Conservation (phyloP, 495 filamentous ascomycete genomes). For the Talaromyces adpressus region DNA sequence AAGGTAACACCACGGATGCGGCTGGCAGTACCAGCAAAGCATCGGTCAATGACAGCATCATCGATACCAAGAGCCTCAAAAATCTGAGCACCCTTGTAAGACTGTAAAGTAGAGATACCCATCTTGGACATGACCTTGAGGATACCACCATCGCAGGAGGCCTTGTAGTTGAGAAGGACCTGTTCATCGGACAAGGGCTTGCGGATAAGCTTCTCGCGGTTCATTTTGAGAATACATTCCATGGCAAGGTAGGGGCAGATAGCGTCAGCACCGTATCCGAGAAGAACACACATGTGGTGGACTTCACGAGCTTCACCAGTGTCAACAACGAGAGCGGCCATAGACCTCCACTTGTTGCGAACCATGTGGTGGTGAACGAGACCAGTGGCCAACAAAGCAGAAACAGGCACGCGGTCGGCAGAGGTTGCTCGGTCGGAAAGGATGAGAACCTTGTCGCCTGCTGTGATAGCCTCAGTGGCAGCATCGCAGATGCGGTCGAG, state of each 20-base stretch:
- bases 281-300: conserved; percentile 95
- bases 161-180: conserved; percentile 94
- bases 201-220: conserved; percentile 88
- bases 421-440: conserved; percentile 88
- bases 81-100: conserved; percentile 99
- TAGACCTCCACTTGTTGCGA: conserved; percentile 90
- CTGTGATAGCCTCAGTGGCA: conserved; percentile 76
- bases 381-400: conserved; percentile 81
- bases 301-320: conserved; percentile 97
- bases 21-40: conserved; percentile 92
- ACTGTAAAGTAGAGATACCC: conserved; percentile 97
- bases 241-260: conserved; percentile 96
- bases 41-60: conserved; percentile 90
- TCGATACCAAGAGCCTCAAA: conserved; percentile 98
- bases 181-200: conserved; percentile 79
- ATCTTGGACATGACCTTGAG: conserved; percentile 99
- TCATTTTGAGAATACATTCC: conserved; percentile 98
- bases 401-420: conserved; percentile 78
- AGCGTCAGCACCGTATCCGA: conserved; percentile 94
- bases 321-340: conserved; percentile 83
- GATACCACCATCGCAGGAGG: conserved; percentile 95
- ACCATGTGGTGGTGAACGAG: conserved; percentile 98
- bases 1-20: conserved; percentile 96
- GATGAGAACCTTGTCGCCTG: conserved; percentile 79
- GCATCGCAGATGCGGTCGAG: conserved; percentile 86